Percentiles rank a stretch among this genome's conserved stretches.
Evolutionary conservation across 169 alveolate genomes (phyloP).

Genomic region (Plasmodium coatneyi): DNA sequence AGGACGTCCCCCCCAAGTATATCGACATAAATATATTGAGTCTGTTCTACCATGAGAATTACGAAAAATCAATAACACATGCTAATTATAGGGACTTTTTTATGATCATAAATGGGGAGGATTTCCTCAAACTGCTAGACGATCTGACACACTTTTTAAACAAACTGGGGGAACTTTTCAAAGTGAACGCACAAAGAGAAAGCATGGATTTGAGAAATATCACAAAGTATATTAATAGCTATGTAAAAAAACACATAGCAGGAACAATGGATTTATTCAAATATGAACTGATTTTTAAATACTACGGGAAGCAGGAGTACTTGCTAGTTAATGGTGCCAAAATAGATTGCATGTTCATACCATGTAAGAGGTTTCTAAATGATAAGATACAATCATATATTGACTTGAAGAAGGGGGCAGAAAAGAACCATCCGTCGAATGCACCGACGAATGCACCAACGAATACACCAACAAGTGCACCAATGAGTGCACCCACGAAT

Average conservation of each 20-base stretch:
- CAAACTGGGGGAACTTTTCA: conserved; percentile 41
- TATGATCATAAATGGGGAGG: neutral
- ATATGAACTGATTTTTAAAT: conserved; percentile 61
- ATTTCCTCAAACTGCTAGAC: conserved; percentile 11
- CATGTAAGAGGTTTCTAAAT: conserved; percentile 51
- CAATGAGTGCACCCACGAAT: neutral
- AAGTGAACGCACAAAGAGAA: conserved; percentile 22
- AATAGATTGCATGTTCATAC: conserved; percentile 74
- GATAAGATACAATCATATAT: conserved; percentile 52
- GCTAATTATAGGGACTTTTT: conserved; percentile 48
- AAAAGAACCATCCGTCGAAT: neutral
- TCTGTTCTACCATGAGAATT: conserved; percentile 63
- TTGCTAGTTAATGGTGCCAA: conserved; percentile 12
- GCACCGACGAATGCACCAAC: neutral
- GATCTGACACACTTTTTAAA: conserved; percentile 18
- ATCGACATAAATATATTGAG: conserved; percentile 40
- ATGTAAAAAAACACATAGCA: conserved; percentile 40
- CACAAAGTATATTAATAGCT: neutral
- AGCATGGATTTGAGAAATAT: conserved; percentile 5
- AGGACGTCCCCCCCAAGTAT: conserved; percentile 16
- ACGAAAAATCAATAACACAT: conserved; percentile 67
- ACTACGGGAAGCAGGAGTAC: conserved; percentile 67
- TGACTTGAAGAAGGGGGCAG: neutral
- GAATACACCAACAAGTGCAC: neutral
- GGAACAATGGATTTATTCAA: conserved; percentile 70